A percentile compares a stretch with the other conserved stretches of the same genome.
Evolutionary conservation across 768 basidiomycete genomes (phyloP).

Genomic region (Ramaria sp.): DNA sequence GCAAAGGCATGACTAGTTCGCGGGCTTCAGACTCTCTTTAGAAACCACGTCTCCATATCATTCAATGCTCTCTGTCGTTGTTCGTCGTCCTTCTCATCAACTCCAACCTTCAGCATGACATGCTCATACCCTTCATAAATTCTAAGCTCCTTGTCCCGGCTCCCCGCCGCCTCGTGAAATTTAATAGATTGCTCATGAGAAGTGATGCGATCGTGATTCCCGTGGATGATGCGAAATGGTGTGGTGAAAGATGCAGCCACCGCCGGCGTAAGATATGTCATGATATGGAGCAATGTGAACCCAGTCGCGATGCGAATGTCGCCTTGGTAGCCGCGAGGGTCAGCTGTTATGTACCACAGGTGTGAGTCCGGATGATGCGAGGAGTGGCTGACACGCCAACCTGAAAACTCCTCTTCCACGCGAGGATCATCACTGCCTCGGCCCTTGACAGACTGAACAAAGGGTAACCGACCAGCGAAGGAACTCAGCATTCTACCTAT

Average conservation of each 20-base stretch:
- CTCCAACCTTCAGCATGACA: conserved; percentile 23
- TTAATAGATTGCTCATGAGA: conserved; percentile 20
- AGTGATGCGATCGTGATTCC: conserved; percentile 22
- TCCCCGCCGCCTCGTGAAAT: conserved; percentile 19
- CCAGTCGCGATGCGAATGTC: conserved; percentile 25
- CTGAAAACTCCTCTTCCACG: conserved; percentile 24
- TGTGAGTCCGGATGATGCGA: background rate
- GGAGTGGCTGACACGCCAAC: conserved; percentile 10
- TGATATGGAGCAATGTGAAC: conserved; percentile 20
- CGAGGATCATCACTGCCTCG: conserved; percentile 27
- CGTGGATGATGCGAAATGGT: conserved; percentile 27
- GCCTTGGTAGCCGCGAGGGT: conserved; percentile 24
- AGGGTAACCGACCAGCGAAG: conserved; percentile 20
- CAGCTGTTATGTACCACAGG: background rate
- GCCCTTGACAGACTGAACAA: conserved; percentile 21
- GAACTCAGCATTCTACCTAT: conserved; percentile 17
- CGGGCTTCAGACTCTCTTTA: conserved; percentile 13
- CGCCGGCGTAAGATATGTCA: conserved; percentile 16
- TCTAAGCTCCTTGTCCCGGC: conserved; percentile 22
- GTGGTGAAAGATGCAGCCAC: background rate
- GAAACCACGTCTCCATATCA: conserved; percentile 23
- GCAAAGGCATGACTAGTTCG: background rate
- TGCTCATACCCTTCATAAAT: conserved; percentile 30
- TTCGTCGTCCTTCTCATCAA: conserved; percentile 21
- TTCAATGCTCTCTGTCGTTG: conserved; percentile 22